A percentile compares a stretch with the other conserved stretches of the same genome.
Conservation (phyloP, 1,139 yeast species). For the Wickerhamiella pararugosa region DNA sequence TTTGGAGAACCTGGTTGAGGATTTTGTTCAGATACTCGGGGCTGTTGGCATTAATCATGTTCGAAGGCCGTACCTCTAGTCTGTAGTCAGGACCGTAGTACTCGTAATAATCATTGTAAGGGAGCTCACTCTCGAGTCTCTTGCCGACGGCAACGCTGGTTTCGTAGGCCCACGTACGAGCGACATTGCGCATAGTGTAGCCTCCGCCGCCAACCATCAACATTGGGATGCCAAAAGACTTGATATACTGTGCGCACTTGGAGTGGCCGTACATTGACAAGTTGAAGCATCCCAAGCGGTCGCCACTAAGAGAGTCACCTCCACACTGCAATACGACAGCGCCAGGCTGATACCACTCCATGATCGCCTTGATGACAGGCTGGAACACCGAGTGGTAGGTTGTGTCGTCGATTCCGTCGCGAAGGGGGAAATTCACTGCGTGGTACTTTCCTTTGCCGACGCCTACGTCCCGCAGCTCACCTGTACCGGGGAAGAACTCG, state of each 20-base stretch:
- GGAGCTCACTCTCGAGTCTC: constrained; percentile 65
- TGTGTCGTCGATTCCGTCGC: constrained; percentile 88
- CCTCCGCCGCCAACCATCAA: constrained; percentile 97
- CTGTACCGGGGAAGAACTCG: constrained; percentile 93
- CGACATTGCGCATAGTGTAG: constrained; percentile 92
- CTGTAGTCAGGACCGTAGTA: constrained; percentile 90
- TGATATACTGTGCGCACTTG: constrained; percentile 81
- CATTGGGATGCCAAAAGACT: constrained; percentile 73
- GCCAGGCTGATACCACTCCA: constrained; percentile 90
- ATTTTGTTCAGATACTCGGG: constrained; percentile 86
- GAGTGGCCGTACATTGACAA: constrained; percentile 90
- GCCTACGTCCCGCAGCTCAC: constrained; percentile 77
- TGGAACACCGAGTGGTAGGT: constrained; percentile 78
- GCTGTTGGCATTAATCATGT: constrained; percentile 92
- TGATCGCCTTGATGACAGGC: constrained; percentile 64
- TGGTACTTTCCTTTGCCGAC: constrained; percentile 81
- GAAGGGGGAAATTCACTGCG: constrained; percentile 74
- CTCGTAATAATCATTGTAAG: constrained; percentile 92
- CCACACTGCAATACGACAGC: constrained; percentile 78
- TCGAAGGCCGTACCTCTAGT: constrained; percentile 78
- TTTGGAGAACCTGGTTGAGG: constrained; percentile 57
- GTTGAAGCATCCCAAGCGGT: constrained; percentile 83
- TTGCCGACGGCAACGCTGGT: constrained; percentile 78
- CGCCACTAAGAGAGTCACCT: constrained; percentile 87
- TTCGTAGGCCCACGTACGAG: constrained; percentile 92